Evolutionary conservation across 148 eudicot genomes (phyloP).

Genomic region (Camellia sinensis): DNA sequence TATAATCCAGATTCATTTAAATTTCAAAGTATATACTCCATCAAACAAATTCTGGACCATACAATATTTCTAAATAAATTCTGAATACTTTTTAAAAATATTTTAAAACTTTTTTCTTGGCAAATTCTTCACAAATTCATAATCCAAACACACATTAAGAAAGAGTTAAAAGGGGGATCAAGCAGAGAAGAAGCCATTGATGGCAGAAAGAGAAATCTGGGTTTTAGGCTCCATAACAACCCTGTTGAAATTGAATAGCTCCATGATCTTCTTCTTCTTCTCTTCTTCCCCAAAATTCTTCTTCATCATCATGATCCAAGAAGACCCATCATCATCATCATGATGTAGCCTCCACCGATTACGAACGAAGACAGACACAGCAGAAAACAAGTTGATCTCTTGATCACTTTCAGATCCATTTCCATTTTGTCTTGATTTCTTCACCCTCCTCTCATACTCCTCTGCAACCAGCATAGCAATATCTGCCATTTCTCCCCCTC

Average conservation of each 20-base stretch:
- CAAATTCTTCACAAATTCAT: neutral
- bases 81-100: neutral
- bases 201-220: conserved; percentile 53
- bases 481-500: conserved; percentile 56
- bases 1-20: too few relatives aligned
- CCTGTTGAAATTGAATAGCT: conserved; percentile 12
- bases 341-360: neutral
- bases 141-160: neutral
- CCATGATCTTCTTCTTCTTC: neutral
- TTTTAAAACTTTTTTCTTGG: neutral
- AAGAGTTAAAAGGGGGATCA: conserved; percentile 24
- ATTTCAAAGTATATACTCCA: too few relatives aligned
- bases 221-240: conserved; percentile 36
- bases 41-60: too few relatives aligned
- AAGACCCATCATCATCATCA: conserved; percentile 8
- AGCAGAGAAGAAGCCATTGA: conserved; percentile 70
- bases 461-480: conserved; percentile 86
- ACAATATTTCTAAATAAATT: too few relatives aligned
- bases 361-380: conserved; percentile 21
- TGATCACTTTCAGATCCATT: conserved; percentile 7
- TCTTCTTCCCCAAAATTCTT: conserved; percentile 16
- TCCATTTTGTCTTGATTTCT: conserved; percentile 31
- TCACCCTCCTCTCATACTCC: conserved; percentile 79
- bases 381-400: conserved; percentile 20
- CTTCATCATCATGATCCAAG: conserved; percentile 13